A percentile compares a stretch with the other conserved stretches of the same genome.
phyloP scores from a whole-genome alignment of 495 filamentous ascomycete species.

The Talaromyces trachyspermus region DNA sequence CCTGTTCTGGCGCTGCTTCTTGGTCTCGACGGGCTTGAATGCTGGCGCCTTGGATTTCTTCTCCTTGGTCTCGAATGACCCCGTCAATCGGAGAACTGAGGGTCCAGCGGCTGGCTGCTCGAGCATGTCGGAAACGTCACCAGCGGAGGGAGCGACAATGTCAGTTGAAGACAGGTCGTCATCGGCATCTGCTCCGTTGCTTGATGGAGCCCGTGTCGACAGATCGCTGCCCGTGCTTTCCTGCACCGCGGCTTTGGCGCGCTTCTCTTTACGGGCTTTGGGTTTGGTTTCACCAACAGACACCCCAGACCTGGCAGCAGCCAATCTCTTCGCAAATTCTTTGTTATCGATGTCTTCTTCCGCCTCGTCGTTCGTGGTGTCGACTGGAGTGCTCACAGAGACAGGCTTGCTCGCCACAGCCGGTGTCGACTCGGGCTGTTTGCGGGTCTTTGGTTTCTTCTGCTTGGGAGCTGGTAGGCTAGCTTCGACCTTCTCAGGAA shows the following conservation, averaged over 20 bases:
- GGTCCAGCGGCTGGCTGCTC: conserved; percentile 61
- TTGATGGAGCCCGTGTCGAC: conserved; percentile 55
- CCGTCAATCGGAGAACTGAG: conserved; percentile 69
- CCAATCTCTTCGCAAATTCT: conserved; percentile 66
- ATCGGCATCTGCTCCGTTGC: conserved; percentile 71
- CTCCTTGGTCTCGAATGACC: conserved; percentile 49
- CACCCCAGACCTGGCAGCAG: conserved; percentile 57
- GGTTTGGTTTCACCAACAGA: conserved; percentile 32
- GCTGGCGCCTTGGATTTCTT: conserved; percentile 58
- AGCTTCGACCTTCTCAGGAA: conserved; percentile 30
- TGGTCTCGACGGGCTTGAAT: conserved; percentile 57
- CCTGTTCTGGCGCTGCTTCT: conserved; percentile 86
- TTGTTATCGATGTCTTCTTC: conserved; percentile 57
- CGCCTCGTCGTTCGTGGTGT: conserved; percentile 38
- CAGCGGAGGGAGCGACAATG: conserved; percentile 40
- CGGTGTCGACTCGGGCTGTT: conserved; percentile 23
- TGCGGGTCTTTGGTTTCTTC: conserved; percentile 32
- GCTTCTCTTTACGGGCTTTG: conserved; percentile 54
- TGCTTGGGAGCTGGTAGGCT: conserved; percentile 32
- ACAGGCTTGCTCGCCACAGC: conserved; percentile 12
- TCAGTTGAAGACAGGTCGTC: conserved; percentile 63
- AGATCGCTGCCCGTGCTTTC: conserved; percentile 30
- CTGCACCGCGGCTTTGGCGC: conserved; percentile 37
- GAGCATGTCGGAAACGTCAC: conserved; percentile 76
- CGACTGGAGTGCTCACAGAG: conserved; percentile 17